A percentile compares a stretch with the other conserved stretches of the same genome.
Evolutionary conservation across 441 rosid species (phyloP).

Genomic region (Gossypium laxum): DNA sequence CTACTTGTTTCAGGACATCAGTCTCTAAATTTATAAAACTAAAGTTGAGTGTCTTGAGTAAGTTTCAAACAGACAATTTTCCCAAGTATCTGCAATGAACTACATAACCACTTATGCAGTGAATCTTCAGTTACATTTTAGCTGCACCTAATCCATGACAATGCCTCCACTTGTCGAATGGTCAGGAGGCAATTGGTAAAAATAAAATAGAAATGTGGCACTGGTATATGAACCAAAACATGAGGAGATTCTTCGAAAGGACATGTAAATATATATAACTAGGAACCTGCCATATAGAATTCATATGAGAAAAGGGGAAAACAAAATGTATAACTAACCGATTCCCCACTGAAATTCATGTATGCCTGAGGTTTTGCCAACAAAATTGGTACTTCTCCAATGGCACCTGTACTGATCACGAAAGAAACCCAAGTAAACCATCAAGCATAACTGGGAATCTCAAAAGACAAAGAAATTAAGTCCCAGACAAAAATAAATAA

Average conservation of each 20-base stretch:
- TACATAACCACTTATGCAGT: background rate
- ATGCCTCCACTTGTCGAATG: background rate
- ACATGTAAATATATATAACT: background rate
- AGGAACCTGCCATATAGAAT: background rate
- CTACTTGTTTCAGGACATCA: constrained; percentile 1
- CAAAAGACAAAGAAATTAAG: background rate
- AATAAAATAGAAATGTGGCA: background rate
- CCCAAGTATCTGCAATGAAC: background rate
- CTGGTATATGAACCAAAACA: background rate
- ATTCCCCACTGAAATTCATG: constrained; percentile 87
- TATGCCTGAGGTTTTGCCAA: constrained; percentile 84
- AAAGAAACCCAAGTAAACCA: constrained; percentile 25
- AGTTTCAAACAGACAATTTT: background rate
- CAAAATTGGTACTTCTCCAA: constrained; percentile 73
- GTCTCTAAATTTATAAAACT: background rate
- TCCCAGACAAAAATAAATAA: background rate
- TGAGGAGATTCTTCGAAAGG: background rate
- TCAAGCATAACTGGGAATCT: constrained; percentile 12
- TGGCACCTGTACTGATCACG: constrained; percentile 69
- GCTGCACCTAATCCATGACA: background rate
- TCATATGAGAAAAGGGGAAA: background rate
- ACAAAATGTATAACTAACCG: constrained; percentile 41
- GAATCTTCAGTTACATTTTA: background rate
- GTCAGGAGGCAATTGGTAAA: background rate
- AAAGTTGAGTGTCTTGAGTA: background rate